These are phyloP conservation scores for Calycina herbarum DNA, from an alignment of 2,329 filamentous ascomycete species.

Conservation along the genomic window DNA sequence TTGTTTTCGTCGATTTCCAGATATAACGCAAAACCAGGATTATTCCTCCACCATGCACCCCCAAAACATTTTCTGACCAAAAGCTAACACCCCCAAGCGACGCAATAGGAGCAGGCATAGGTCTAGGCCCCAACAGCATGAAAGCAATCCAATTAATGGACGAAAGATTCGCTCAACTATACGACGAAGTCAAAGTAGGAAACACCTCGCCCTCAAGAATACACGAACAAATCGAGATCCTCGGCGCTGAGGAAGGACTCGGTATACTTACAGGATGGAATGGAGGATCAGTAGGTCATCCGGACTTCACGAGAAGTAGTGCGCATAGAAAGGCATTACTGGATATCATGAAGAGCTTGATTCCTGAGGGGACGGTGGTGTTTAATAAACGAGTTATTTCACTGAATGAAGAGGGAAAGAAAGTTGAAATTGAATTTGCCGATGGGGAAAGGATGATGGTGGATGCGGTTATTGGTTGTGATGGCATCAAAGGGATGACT, in stretches of 20 bases:
- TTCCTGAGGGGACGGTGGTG: slow-evolving; percentile 38
- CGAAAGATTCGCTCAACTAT: slow-evolving; percentile 39
- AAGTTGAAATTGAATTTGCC: slow-evolving; percentile 38
- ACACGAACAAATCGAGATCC: slow-evolving; percentile 44
- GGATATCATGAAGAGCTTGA: slow-evolving; percentile 43
- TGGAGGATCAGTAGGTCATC: slow-evolving; percentile 40
- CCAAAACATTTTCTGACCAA: too few relatives aligned
- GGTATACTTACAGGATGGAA: slow-evolving; percentile 42
- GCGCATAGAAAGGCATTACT: slow-evolving; percentile 45
- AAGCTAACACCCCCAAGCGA: neutral
- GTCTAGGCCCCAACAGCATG: slow-evolving; percentile 44
- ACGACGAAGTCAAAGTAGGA: slow-evolving; percentile 42
- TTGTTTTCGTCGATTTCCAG: too few relatives aligned
- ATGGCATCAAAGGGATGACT: slow-evolving; percentile 60
- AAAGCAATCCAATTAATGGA: slow-evolving; percentile 46
- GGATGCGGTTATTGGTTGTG: slow-evolving; percentile 40
- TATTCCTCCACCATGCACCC: too few relatives aligned
- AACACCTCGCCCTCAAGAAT: slow-evolving; percentile 42
- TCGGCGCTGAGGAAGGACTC: slow-evolving; percentile 43
- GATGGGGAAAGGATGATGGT: slow-evolving; percentile 45
- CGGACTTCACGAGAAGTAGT: slow-evolving; percentile 42
- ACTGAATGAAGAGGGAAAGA: slow-evolving; percentile 17
- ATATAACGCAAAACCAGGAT: too few relatives aligned
- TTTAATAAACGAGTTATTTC: slow-evolving; percentile 36
- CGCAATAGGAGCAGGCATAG: slow-evolving; percentile 37